Base-by-base conservation (phyloP, 768 basidiomycete genomes). In the Kwoniella botswanensis region DNA sequence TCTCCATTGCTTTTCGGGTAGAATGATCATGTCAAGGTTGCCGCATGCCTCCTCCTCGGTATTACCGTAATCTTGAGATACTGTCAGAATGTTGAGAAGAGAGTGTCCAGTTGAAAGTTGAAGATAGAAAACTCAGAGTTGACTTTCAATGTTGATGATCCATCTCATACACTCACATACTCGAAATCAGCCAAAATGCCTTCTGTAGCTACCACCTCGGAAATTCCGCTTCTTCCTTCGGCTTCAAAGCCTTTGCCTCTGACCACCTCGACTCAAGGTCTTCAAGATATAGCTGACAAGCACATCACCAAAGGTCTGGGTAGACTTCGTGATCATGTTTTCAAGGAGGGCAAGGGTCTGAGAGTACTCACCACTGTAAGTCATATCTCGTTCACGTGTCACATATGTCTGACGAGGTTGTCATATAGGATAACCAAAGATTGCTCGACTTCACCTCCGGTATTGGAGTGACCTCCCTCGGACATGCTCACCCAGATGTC, bases 391-490 rank as follows among this genome's bases (percentile, higher is more conserved):
- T 41, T 9, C 5, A 22, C 0, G 5, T 9, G 42, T 13, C 3
- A 68, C 21, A n/a, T 18, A 4, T n/a, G 17, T 26, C 10, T 72
- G 56, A 35, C n/a, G 24, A 58, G 12, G 18, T 42, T 57, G n/a
- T 56, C 58, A 54, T n/a, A 11, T 35, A 76, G 74, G 76, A 77
- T 0, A 93, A 92, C 4, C 86, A 88, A 65, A 87, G 86, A 76
- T 80, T 92, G 79, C 86, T 97, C 61, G 94, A 97, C 83, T 94
- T 95, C 78, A 93, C 91, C 3, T 88, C 88, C 77, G 94, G 94
- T 2, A 95, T 82, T 62, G 76, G 92, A 42, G 93, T 96, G 2
- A 92, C 92, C 0, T 90, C 88, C 79, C 87, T 95, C 24, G 93
- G 92, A 90, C 67, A 72, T 59, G 68, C 74, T 41, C 80, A 82